A percentile compares a stretch with the other conserved stretches of the same genome.
Evolutionary conservation across 2,329 filamentous ascomycete species (phyloP).

Genomic region (Fusarium ambrosium): DNA sequence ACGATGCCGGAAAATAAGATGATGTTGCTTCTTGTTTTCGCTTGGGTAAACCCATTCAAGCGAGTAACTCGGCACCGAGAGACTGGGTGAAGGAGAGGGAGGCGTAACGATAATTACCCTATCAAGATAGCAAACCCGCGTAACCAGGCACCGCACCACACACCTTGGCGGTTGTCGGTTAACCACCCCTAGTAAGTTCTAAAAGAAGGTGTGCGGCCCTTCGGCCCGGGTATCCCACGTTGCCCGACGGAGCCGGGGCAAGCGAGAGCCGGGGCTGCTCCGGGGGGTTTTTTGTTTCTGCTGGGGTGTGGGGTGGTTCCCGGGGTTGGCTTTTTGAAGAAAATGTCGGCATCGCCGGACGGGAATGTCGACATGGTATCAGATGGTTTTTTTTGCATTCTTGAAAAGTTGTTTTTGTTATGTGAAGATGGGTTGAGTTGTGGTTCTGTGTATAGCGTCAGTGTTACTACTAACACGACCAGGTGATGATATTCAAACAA

Average conservation of each 20-base stretch:
- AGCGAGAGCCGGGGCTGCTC: constrained; percentile 37
- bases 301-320: not conserved
- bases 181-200: not conserved
- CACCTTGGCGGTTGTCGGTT: not conserved
- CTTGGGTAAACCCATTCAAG: not conserved
- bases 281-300: not conserved
- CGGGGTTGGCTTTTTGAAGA: not conserved
- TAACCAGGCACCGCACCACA: not conserved
- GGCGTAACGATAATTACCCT: not conserved
- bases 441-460: not conserved
- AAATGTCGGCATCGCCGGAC: not conserved
- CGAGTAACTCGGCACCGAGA: not conserved
- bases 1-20: not conserved
- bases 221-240: constrained; percentile 32
- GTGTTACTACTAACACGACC: not conserved
- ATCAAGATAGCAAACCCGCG: not conserved
- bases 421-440: not conserved
- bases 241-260: constrained; percentile 39
- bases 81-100: not conserved
- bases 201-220: constrained; percentile 35
- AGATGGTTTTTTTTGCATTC: not conserved
- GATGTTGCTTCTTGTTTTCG: not conserved
- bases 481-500: not conserved
- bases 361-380: not conserved
- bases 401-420: not conserved